Percentiles rank a stretch among this genome's conserved stretches.
phyloP scores from a whole-genome alignment of 148 eudicot genomes.

The Limonium bicolor region DNA sequence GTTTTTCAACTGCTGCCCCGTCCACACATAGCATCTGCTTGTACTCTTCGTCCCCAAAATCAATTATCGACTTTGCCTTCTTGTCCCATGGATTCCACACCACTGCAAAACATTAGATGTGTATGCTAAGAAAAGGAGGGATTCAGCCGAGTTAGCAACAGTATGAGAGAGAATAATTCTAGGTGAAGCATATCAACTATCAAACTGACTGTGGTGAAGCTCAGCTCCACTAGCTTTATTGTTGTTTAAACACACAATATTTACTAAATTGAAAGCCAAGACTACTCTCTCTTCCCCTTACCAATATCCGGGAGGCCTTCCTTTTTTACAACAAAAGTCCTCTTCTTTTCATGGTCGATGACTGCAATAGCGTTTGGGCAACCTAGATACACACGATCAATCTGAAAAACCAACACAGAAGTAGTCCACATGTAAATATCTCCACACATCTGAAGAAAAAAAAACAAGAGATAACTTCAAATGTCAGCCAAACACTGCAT shows the following conservation, averaged over 20 bases:
- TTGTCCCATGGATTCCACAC: conserved; percentile 97
- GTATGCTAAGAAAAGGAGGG: background rate
- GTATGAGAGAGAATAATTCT: too few relatives aligned
- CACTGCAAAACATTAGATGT: conserved; percentile 13
- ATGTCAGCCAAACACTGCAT: background rate
- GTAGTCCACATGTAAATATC: background rate
- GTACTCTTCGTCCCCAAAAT: conserved; percentile 77
- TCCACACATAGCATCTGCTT: conserved; percentile 79
- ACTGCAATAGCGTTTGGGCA: conserved; percentile 55
- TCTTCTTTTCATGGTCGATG: conserved; percentile 72
- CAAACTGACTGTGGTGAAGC: too few relatives aligned
- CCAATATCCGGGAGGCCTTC: conserved; percentile 81
- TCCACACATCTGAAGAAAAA: too few relatives aligned
- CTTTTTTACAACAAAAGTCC: conserved; percentile 61
- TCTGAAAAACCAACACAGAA: conserved; percentile 31
- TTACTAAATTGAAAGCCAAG: background rate
- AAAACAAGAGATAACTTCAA: background rate
- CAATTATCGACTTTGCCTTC: conserved; percentile 63
- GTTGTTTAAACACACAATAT: background rate
- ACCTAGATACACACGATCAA: conserved; percentile 64
- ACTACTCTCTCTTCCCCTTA: conserved; percentile 12
- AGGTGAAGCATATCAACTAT: too few relatives aligned
- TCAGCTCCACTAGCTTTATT: background rate
- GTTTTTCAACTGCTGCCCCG: conserved; percentile 62
- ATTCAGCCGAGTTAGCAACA: background rate